Conservation (phyloP, 257 asterid genomes). For the Asclepias syriaca region DNA sequence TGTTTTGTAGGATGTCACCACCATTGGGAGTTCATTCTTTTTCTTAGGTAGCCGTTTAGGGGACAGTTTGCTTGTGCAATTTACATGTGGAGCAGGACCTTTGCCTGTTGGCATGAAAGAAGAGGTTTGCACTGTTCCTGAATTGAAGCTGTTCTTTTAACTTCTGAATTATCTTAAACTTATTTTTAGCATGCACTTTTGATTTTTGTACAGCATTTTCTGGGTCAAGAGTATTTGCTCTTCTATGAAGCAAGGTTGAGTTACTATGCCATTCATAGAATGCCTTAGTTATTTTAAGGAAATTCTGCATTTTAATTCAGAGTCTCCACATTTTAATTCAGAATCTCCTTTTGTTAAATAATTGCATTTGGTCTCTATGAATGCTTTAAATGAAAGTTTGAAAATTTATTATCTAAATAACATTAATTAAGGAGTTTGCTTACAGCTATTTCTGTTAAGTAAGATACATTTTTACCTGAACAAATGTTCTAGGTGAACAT, state of each 20-base stretch:
- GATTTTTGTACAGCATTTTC: not conserved
- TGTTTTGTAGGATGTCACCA: conserved; percentile 62
- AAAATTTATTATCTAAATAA: not conserved
- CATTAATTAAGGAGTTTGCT: not conserved
- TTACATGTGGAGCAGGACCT: conserved; percentile 64
- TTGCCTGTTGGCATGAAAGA: conserved; percentile 70
- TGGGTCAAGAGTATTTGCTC: not conserved
- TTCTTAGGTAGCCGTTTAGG: conserved; percentile 97
- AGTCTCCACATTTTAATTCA: not conserved
- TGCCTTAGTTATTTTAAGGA: not conserved
- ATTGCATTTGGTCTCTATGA: not conserved
- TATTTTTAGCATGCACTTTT: not conserved
- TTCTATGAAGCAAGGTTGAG: not conserved
- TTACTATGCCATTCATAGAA: not conserved
- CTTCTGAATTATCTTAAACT: not conserved
- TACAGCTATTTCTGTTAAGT: not conserved
- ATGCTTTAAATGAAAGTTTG: not conserved
- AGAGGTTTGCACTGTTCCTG: conserved; percentile 54
- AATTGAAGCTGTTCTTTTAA: conserved; percentile 14
- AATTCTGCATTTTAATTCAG: not conserved
- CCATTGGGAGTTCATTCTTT: conserved; percentile 81
- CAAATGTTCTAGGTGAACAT: not conserved
- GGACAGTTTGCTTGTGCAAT: conserved; percentile 94
- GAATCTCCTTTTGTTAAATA: not conserved
- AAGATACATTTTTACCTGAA: not conserved